Evolutionary conservation across 768 basidiomycete species (phyloP).

Genomic region (Rhodotorula toruloides): DNA sequence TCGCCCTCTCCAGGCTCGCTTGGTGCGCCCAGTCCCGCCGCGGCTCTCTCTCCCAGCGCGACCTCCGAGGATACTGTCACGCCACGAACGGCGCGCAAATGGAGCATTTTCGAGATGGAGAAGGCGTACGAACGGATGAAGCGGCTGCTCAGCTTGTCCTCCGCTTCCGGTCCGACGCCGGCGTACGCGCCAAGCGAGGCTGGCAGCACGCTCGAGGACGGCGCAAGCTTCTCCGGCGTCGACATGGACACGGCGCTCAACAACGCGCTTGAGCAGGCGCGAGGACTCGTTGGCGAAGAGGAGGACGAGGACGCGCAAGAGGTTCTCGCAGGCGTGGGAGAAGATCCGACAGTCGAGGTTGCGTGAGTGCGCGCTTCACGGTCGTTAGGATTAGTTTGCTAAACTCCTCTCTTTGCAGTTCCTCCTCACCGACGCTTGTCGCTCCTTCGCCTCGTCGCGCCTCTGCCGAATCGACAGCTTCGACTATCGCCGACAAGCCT

Average conservation of each 20-base stretch:
- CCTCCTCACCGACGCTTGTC: neutral
- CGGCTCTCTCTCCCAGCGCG: neutral
- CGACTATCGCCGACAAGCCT: conserved; percentile 4
- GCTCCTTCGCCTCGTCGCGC: neutral
- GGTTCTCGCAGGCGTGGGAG: neutral
- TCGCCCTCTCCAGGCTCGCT: too few species aligned
- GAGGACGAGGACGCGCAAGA: neutral
- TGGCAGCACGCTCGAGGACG: neutral
- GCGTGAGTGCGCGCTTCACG: neutral
- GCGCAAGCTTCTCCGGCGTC: neutral
- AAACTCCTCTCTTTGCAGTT: neutral
- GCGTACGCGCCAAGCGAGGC: neutral
- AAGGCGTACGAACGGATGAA: conserved; percentile 36
- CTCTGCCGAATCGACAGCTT: neutral
- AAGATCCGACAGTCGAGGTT: neutral
- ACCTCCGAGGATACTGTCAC: conserved; percentile 1
- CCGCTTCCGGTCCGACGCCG: neutral
- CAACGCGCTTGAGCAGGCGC: conserved; percentile 2
- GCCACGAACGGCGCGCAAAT: conserved; percentile 26
- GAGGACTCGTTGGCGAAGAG: neutral
- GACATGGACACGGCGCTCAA: conserved; percentile 8
- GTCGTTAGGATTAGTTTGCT: neutral
- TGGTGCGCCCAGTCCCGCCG: neutral
- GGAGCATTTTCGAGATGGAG: conserved; percentile 37
- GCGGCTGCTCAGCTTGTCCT: conserved; percentile 15